Conservation (phyloP, 208 protist genomes). For the Trypanosoma grayi region DNA sequence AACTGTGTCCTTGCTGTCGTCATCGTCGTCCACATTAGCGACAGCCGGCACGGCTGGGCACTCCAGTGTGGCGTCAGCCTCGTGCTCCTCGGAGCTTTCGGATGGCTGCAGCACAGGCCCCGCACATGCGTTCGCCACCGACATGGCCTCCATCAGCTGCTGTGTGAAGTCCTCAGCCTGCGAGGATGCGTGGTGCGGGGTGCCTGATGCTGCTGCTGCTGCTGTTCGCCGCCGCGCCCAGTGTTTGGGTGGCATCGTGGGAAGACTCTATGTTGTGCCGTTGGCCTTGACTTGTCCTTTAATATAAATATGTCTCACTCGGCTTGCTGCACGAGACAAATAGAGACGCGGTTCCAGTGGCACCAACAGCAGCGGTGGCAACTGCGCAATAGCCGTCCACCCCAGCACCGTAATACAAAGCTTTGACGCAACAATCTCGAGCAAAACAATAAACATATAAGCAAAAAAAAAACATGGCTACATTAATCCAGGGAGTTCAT, state of each 20-base stretch:
- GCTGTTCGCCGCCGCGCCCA: background rate
- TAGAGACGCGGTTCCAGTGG: no score
- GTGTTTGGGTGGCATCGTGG: background rate
- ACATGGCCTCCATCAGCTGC: constrained; percentile 20
- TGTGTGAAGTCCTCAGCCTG: constrained; percentile 12
- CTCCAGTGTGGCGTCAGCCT: background rate
- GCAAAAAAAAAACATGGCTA: constrained; percentile 6
- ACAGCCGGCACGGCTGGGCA: background rate
- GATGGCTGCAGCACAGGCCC: constrained; percentile 13
- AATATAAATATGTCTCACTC: no score
- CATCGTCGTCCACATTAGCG: background rate
- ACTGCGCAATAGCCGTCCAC: no score
- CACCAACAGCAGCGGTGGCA: no score
- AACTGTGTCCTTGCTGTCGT: background rate
- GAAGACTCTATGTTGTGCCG: no score
- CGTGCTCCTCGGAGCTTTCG: constrained; percentile 9
- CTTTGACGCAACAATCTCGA: no score
- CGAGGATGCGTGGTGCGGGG: background rate
- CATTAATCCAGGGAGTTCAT: constrained; percentile 18
- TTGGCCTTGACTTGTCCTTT: no score
- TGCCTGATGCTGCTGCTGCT: background rate
- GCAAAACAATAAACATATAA: background rate
- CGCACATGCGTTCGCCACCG: background rate
- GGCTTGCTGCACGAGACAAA: no score
- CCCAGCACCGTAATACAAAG: no score